These are phyloP conservation scores for Ceratocystis huliohia DNA, from an alignment of 2,329 filamentous ascomycete species.

Conservation along the genomic window DNA sequence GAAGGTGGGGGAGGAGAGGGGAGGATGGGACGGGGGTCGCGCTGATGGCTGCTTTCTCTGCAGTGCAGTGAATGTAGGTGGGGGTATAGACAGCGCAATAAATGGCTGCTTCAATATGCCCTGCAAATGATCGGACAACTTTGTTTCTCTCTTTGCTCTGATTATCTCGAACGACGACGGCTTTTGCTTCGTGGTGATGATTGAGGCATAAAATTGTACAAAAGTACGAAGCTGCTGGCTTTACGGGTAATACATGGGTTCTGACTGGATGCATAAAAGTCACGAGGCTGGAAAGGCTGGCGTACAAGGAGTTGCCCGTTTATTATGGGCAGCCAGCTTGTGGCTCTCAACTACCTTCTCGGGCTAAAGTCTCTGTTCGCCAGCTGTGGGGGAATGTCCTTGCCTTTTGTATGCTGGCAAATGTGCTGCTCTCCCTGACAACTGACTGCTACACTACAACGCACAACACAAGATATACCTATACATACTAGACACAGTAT, in stretches of 20 bases:
- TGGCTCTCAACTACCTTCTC: no score
- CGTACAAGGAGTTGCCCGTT: neutral
- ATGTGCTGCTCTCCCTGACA: no score
- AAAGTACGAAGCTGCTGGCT: neutral
- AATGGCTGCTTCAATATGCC: neutral
- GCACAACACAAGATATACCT: no score
- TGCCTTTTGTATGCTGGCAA: no score
- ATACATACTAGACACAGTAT: no score
- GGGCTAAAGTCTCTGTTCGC: no score
- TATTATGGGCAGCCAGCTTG: neutral
- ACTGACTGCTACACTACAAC: no score
- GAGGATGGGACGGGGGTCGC: neutral
- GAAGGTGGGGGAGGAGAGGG: neutral
- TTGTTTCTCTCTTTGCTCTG: neutral
- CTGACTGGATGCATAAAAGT: slow-evolving; percentile 9
- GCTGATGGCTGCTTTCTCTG: neutral
- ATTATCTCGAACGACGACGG: neutral
- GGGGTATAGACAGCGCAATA: neutral
- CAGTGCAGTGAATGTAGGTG: neutral
- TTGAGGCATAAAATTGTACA: slow-evolving; percentile 1
- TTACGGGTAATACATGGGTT: slow-evolving; percentile 3
- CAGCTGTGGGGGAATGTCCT: no score
- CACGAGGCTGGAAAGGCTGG: slow-evolving; percentile 5
- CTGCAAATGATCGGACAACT: neutral
- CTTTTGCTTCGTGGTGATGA: neutral